Base-by-base conservation (phyloP, 2,329 filamentous ascomycete genomes). In the Pyricularia pennisetigena region DNA sequence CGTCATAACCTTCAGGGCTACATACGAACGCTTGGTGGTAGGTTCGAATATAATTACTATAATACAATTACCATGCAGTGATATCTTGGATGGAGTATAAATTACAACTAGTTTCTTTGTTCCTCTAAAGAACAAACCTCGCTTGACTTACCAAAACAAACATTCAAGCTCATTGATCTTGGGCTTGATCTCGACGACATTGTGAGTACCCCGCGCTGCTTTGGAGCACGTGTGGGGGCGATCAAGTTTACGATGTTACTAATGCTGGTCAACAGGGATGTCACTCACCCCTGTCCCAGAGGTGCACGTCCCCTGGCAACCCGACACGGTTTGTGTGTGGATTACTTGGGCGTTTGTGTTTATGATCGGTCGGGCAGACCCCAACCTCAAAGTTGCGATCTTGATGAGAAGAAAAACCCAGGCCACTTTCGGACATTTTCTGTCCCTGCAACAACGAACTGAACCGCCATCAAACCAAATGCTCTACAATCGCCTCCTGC, bases 321-420 rank as follows among this genome's bases (percentile, higher is more conserved):
- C 57, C n/a, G 24, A 61, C 57, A 61, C 57, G 57, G 24, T 61
- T 26, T 61, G 57, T 61, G n/a, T 61, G 57, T 61, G n/a, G 57
- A 61, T 61, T 61, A 8, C 57, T 61, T 61, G 57, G 57, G 57
- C 57, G 57, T 61, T 61, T 61, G 57, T 61, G 57, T 61, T 61
- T 61, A 61, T 61, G n/a, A 61, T 61, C 57, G 54, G 54, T 24
- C 54, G 41, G 41, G 41, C 57, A 61, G 24, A 12, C 57, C 26
- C 24, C 57, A 61, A 61, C 23, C 6, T 61, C 57, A 61, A 23
- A 12, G n/a, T 24, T 61, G 57, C 24, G 41, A 49, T 49, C 41
- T 49, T 12, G 16, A 49, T 16, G 20, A 49, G 41, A 49, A 49
- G 41, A 49, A 49, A 49, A 49, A 49, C 41, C 41, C 41, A n/a